Base-by-base conservation (phyloP, 2,329 filamentous ascomycete genomes). In the Fusarium avenaceum region DNA sequence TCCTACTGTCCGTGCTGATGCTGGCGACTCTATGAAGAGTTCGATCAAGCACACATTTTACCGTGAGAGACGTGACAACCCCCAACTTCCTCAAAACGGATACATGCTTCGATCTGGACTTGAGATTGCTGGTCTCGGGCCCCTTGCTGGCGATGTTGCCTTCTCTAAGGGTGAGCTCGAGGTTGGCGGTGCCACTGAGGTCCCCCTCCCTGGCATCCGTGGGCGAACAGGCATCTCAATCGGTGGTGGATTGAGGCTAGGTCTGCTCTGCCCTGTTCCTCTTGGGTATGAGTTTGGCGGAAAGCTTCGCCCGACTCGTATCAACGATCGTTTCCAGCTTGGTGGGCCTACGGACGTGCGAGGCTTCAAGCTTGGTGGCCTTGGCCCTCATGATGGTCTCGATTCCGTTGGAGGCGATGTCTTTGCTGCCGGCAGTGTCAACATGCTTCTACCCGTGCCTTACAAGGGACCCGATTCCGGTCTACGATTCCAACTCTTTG, bases 251-350 rank as follows among this genome's bases (percentile, higher is more conserved):
- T 82, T 98, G 56, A 88, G 95, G 51, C 88, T 92, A 20, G 96
- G 96, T 35, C 77, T 97, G 48, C 84, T 99, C 10, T 97, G 91
- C 76, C 96, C 96, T 2, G 83, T 99, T 17, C 86, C 92, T 3
- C 81, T 91, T 9, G 88, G 88, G 8, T 87, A 85, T 71, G 78
- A 81, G 17, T 72, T 84, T 52, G 74, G 79, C 19, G 82, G 82
- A 48, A 81, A 82, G 20, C 86, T 90, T 1, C 83, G 86, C 24
- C 87, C 90, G 6, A 96, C 92, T 70, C 89, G 93, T 30, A 87
- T 98, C 74, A 97, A 96, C 76, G 96, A 99, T 78, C 93, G 96
- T 44, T 99, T 99, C 82, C 89, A 94, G 75, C 91, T 99, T 32
- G 96, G 96, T 43, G 96, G 96, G 0, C 95, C 96, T 5, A 97